Percentiles rank a stretch among this genome's conserved stretches.
These are phyloP conservation scores for Magnaporthiopsis incrustans DNA, from an alignment of 2,329 filamentous ascomycete species.

Conservation along the genomic window DNA sequence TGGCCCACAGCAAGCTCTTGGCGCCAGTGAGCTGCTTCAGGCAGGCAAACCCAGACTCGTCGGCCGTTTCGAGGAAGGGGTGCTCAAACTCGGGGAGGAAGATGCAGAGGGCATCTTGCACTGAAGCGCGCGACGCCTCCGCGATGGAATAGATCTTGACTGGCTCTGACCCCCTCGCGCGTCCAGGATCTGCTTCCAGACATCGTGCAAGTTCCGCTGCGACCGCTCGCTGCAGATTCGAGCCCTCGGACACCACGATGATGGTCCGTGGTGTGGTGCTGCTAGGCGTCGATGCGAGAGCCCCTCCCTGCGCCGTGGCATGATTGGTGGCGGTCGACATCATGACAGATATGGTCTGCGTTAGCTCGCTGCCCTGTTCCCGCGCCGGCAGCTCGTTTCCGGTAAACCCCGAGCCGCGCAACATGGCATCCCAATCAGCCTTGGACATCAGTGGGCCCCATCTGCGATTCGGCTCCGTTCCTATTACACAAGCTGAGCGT, in stretches of 20 bases:
- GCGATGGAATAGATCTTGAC: not conserved
- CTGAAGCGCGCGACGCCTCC: not conserved
- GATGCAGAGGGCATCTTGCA: not conserved
- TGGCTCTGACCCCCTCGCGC: not conserved
- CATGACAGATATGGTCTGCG: not conserved
- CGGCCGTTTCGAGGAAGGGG: not conserved
- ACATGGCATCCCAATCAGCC: not conserved
- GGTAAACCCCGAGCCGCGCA: constrained; percentile 13
- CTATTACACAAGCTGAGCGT: not conserved
- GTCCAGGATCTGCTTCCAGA: not conserved
- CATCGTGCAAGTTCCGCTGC: not conserved
- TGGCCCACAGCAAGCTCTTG: not conserved
- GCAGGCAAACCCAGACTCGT: not conserved
- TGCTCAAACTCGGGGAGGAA: constrained; percentile 1
- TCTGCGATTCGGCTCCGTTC: not conserved
- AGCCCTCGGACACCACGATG: not conserved
- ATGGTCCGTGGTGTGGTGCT: not conserved
- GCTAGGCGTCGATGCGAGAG: not conserved
- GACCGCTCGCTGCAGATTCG: not conserved
- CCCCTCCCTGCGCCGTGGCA: too few species aligned
- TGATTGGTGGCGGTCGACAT: not conserved
- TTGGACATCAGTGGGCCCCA: constrained; percentile 6
- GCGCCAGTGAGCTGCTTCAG: not conserved
- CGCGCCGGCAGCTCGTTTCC: not conserved
- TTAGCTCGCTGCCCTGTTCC: not conserved